phyloP scores from a whole-genome alignment of 2,329 filamentous ascomycete genomes.

The Penicillium sp. region DNA sequence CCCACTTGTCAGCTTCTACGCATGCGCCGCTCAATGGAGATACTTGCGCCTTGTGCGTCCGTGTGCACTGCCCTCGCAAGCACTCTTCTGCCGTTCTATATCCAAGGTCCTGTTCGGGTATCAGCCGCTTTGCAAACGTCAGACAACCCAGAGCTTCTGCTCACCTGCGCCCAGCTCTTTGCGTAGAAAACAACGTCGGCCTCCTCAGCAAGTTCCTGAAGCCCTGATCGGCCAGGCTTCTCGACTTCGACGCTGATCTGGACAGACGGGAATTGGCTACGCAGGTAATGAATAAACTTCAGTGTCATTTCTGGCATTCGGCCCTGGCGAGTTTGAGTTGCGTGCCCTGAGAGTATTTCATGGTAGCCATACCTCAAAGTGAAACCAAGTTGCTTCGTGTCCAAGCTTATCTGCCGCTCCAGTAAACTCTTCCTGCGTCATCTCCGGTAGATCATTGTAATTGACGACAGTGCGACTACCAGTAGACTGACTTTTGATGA shows the following conservation, averaged over 20 bases:
- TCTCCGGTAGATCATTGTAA: conserved; percentile 67
- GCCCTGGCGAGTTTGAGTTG: conserved; percentile 47
- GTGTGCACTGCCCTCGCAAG: conserved; percentile 48
- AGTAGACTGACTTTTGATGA: conserved; percentile 62
- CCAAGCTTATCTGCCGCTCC: conserved; percentile 44
- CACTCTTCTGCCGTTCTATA: conserved; percentile 54
- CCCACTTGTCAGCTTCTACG: not conserved
- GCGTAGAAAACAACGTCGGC: conserved; percentile 76
- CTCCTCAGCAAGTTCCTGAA: conserved; percentile 60
- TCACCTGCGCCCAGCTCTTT: conserved; percentile 68
- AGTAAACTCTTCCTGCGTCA: conserved; percentile 64
- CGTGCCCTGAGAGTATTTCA: not conserved
- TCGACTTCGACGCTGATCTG: conserved; percentile 71
- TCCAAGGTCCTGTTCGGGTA: conserved; percentile 32
- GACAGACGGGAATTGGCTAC: conserved; percentile 46
- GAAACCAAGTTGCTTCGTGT: conserved; percentile 59
- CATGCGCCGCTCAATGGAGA: too few relatives aligned
- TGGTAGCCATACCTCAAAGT: conserved; percentile 61
- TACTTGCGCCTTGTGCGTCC: conserved; percentile 51
- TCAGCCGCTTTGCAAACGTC: not conserved
- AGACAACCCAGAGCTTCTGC: not conserved
- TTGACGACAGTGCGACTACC: conserved; percentile 71
- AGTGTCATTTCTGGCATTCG: conserved; percentile 64
- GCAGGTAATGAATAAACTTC: conserved; percentile 60
- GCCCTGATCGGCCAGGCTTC: conserved; percentile 64